These are phyloP conservation scores for Curvularia verruculosa DNA, from an alignment of 2,329 filamentous ascomycete genomes.

Conservation along the genomic window DNA sequence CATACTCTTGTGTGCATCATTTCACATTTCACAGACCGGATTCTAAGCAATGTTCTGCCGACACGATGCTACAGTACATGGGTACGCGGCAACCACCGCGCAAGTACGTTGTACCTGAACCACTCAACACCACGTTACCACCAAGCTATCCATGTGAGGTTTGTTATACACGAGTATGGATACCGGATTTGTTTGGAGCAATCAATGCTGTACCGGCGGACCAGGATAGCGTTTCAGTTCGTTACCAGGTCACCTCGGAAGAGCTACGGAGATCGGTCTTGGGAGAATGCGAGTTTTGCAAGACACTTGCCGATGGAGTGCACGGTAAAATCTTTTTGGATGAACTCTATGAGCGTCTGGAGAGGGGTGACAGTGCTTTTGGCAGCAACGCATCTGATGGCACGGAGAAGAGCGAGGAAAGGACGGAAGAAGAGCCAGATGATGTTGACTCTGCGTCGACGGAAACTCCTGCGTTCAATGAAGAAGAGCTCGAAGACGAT, in stretches of 20 bases:
- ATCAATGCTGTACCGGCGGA: not conserved
- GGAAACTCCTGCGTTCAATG: conserved; percentile 10
- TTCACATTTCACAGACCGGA: not conserved
- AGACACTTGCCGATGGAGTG: conserved; percentile 14
- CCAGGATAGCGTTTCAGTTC: not conserved
- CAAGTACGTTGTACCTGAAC: conserved; percentile 7
- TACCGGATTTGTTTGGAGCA: not conserved
- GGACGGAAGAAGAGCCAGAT: not conserved
- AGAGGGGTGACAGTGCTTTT: conserved; percentile 4
- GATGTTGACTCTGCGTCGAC: not conserved
- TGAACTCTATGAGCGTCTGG: conserved; percentile 6
- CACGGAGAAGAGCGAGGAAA: not conserved
- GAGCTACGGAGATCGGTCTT: conserved; percentile 11
- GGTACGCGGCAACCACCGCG: conserved; percentile 9
- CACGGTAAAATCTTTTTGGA: conserved; percentile 13
- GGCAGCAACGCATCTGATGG: not conserved
- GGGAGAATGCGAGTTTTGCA: conserved; percentile 11
- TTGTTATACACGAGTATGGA: not conserved
- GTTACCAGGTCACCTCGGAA: conserved; percentile 1
- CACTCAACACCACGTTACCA: not conserved
- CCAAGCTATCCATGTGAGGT: not conserved
- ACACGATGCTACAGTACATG: conserved; percentile 12
- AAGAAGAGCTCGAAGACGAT: conserved; percentile 9
- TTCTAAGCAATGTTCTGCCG: not conserved
- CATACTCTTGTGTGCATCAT: not conserved